A percentile compares a stretch with the other conserved stretches of the same genome.
phyloP scores from a whole-genome alignment of 129 eudicot species.

The Lactuca saligna region DNA sequence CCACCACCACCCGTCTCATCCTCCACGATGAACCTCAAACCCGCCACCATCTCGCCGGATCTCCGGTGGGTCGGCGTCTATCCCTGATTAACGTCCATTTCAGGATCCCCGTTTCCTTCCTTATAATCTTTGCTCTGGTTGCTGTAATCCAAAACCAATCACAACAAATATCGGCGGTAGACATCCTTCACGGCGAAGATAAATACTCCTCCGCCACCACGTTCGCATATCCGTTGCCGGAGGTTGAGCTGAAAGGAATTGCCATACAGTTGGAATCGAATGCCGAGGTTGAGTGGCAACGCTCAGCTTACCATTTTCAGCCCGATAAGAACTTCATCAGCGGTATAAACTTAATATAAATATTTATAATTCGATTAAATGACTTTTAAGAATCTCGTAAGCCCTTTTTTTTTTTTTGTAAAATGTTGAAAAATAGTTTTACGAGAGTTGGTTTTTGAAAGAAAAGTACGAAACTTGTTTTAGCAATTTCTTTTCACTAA shows the following conservation, averaged over 20 bases:
- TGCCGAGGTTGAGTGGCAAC: constrained; percentile 70
- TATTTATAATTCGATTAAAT: background rate
- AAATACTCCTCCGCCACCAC: constrained; percentile 16
- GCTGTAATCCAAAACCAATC: constrained; percentile 24
- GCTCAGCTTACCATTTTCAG: constrained; percentile 80
- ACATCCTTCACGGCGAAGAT: constrained; percentile 4
- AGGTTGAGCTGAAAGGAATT: constrained; percentile 5
- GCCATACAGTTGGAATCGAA: constrained; percentile 29
- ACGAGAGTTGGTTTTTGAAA: too few relatives aligned
- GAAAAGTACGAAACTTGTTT: too few relatives aligned
- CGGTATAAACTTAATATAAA: constrained; percentile 38
- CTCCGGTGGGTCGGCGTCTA: constrained; percentile 18
- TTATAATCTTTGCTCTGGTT: constrained; percentile 14
- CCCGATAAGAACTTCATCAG: constrained; percentile 84
- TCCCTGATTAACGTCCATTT: constrained; percentile 16
- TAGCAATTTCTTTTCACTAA: too few relatives aligned
- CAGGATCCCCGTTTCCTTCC: constrained; percentile 22
- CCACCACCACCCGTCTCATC: constrained; percentile 32
- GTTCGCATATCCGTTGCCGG: background rate
- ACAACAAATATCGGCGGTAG: constrained; percentile 10
- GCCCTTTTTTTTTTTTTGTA: background rate
- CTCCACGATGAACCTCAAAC: constrained; percentile 15
- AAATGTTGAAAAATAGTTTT: too few relatives aligned
- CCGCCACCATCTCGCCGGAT: constrained; percentile 14
- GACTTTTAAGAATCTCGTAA: background rate